phyloP scores from a whole-genome alignment of 2,329 filamentous ascomycete genomes.

The Calycina marina region DNA sequence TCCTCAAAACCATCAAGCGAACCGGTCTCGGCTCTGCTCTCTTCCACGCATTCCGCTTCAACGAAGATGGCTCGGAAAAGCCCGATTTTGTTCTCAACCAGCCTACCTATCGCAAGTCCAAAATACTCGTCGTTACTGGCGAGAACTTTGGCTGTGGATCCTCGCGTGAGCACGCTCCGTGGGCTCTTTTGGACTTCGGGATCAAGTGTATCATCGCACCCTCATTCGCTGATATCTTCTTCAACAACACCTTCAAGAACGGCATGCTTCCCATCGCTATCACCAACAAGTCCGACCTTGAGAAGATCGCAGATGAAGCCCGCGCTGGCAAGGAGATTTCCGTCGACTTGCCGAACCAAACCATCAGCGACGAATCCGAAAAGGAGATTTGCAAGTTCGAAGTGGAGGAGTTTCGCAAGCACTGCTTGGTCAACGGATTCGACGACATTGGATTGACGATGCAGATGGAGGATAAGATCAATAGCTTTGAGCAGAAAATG shows the following conservation, averaged over 20 bases:
- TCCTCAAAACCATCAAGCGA: conserved; percentile 97
- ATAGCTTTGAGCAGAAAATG: conserved; percentile 64
- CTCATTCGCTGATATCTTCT: conserved; percentile 89
- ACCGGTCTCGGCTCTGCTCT: conserved; percentile 80
- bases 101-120: conserved; percentile 67
- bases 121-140: conserved; percentile 84
- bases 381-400: conserved; percentile 66
- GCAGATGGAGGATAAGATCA: conserved; percentile 81
- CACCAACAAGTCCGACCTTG: conserved; percentile 47
- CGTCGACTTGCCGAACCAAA: conserved; percentile 74
- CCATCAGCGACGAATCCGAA: conserved; percentile 63
- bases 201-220: conserved; percentile 89
- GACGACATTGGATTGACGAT: conserved; percentile 94
- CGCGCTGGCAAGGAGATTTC: conserved; percentile 71
- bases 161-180: conserved; percentile 88
- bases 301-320: conserved; percentile 63
- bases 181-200: conserved; percentile 92
- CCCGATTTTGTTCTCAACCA: conserved; percentile 79
- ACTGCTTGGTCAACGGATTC: conserved; percentile 83
- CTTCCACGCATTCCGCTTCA: conserved; percentile 74
- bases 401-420: conserved; percentile 85
- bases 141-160: conserved; percentile 91
- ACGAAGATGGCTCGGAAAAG: conserved; percentile 59
- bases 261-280: conserved; percentile 87
- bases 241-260: conserved; percentile 99